Evolutionary conservation across 2,329 filamentous ascomycete species (phyloP), one percentile per base, ranked within the genome.

Genomic region (Scedosporium minutisporum): DNA sequence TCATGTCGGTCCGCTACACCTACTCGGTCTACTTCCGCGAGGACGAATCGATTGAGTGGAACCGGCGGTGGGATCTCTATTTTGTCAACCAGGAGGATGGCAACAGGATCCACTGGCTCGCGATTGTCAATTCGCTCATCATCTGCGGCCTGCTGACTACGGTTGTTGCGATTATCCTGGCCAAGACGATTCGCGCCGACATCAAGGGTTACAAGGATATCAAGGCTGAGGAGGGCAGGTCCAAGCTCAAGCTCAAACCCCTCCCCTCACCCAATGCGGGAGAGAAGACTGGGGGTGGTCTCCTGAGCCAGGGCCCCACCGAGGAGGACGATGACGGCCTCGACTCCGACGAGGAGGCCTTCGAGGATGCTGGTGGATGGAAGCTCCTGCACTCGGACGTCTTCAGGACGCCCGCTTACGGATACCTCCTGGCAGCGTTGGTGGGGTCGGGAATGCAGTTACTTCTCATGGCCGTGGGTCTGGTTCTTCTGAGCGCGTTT

Each of bases 11-110:
- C 60, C 90, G 91, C 0, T 96, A 93, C 74, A 90, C 90, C 0
- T 96, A 96, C 75, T 93, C 91, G 3, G 88, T 96, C 14, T 96
- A 95, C 74, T 96, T 92, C 77, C 87, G 90, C 60, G 89, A 96
- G 72, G 90, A 96, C 65, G 83, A 87, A 51, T 84, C 82, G 21
- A 79, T 96, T 60, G 90, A 95, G 66, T 96, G 92, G 92, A 80
- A 81, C 63, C 90, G 87, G 68, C 84, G 91, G 62, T 96, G 92
- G 91, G 90, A 96, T 69, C 77, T 93, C 62, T 96, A 96, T 74
- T 96, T 96, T 75, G 89, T 89, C 64, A 92, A 93, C 72, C 90
- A 95, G 71, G 88, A 91, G 63, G 90, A 93, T 67, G 89, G 89
- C 57, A 87, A 85, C 27, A 87, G 86, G 71, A 90, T 93, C 25